Evolutionary conservation across 1,139 yeast species (phyloP).

Genomic region (Protomyces arabidopsidicola): DNA sequence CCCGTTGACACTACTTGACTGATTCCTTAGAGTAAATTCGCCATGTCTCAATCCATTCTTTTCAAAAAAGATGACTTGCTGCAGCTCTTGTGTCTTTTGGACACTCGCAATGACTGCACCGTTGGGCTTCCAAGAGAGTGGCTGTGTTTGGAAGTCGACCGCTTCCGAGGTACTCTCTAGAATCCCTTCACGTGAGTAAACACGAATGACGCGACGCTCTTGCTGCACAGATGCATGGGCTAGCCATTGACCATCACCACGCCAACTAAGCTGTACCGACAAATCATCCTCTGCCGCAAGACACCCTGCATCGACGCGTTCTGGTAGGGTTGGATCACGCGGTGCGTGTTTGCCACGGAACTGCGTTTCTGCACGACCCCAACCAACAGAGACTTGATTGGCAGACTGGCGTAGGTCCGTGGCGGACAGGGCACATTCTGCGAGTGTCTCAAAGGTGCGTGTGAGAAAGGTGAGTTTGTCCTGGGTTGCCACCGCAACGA

Average conservation of each 20-base stretch:
- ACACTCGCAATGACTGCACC: slow-evolving; percentile 84
- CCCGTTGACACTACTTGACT: slow-evolving; percentile 36
- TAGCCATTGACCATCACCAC: slow-evolving; percentile 89
- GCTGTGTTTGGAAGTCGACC: slow-evolving; percentile 70
- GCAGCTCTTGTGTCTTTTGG: slow-evolving; percentile 48
- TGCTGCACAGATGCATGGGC: slow-evolving; percentile 60
- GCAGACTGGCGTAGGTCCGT: slow-evolving; percentile 63
- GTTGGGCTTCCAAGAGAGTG: slow-evolving; percentile 82
- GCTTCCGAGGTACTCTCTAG: slow-evolving; percentile 88
- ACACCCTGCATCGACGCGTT: slow-evolving; percentile 62
- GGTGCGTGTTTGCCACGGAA: slow-evolving; percentile 91
- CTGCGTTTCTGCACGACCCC: slow-evolving; percentile 98
- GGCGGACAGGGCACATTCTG: slow-evolving; percentile 56
- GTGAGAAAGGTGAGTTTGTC: slow-evolving; percentile 52
- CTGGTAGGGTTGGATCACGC: slow-evolving; percentile 90
- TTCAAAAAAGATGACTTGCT: slow-evolving; percentile 73
- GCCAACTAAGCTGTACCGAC: slow-evolving; percentile 64
- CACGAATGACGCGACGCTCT: slow-evolving; percentile 71
- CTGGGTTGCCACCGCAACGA: slow-evolving; percentile 55
- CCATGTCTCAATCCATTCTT: slow-evolving; percentile 91
- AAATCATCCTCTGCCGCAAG: slow-evolving; percentile 45
- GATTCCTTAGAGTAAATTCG: slow-evolving; percentile 67
- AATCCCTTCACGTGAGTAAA: slow-evolving; percentile 64
- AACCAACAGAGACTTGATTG: slow-evolving; percentile 91
- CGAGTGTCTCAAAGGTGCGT: slow-evolving; percentile 72